Evolutionary conservation across 1,284 basidiomycete species (phyloP), one percentile per base, ranked within the genome.

Genomic region (Ganoderma leucocontextum): DNA sequence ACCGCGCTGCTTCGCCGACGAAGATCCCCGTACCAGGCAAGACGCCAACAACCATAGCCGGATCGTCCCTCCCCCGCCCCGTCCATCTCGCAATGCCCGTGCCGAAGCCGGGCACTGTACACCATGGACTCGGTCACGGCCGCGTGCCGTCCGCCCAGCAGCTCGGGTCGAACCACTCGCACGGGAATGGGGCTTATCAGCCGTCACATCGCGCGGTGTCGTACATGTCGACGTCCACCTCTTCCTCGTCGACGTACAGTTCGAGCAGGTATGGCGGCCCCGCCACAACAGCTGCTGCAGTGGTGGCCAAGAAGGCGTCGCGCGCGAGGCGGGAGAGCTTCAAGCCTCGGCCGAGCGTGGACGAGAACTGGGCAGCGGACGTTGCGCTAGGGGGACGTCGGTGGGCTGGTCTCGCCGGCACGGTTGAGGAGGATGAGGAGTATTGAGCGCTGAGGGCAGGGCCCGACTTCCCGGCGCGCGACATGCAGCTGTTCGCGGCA

Each of bases 261-360:
- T 29, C 52, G 39, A 64, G 66, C 8, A 68, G 70, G 19, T 76
- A 78, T 60, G 73, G 74, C 3, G 60, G 70, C 5, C 58, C 47
- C 0, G 64, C 47, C 0, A 62, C 64, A 7, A 60, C 73, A 3
- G 63, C 47, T 9, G 60, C 64, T 1, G 65, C 66, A 29, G 70
- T 70, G 39, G 77, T 77, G 19, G 78, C 81, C 64, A 83, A 82
- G 78, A 89, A 87, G 74, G 83, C 84, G 29, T 79, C 84, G 57
- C 79, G 86, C 57, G 82, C 84, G 39, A 77, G 83, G 70, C 83
- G 90, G 70, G 92, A 94, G 81, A 94, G 92, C 78, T 94, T 94
- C 78, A 91, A 87, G 76, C 92, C 93, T 10, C 82, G 92, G 55
- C 86, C 91, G 52, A 94, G 92, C 74, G 79, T 88, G 25, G 91